phyloP scores from a whole-genome alignment of 345 rosid genomes.

The Eucalyptus grandis region DNA sequence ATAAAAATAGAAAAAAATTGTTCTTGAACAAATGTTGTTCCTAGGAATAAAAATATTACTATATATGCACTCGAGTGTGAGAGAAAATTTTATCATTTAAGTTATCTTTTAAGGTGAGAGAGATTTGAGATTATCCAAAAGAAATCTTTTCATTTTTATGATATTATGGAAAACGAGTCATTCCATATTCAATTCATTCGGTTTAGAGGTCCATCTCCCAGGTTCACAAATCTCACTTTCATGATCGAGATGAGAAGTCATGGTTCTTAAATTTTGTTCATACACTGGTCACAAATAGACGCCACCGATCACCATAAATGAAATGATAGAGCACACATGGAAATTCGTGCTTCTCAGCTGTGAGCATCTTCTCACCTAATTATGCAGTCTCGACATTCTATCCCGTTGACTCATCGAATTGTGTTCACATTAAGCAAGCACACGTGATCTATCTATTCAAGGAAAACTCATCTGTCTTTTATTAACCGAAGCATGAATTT shows the following conservation, averaged over 20 bases:
- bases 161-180: background rate
- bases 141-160: background rate
- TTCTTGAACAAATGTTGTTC: too few relatives aligned
- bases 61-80: fast-evolving
- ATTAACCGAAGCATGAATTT: background rate
- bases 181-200: background rate
- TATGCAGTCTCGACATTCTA: background rate
- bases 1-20: too few relatives aligned
- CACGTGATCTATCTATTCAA: background rate
- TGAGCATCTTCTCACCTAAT: background rate
- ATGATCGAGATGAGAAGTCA: background rate
- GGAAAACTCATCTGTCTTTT: background rate
- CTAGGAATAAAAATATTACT: too few relatives aligned
- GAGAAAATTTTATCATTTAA: fast-evolving
- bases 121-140: too few relatives aligned
- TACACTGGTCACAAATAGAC: background rate
- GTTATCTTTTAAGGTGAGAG: fast-evolving
- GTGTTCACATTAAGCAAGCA: background rate
- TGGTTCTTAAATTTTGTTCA: background rate
- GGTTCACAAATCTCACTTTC: background rate
- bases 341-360: background rate
- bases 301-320: background rate
- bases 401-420: background rate
- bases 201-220: background rate
- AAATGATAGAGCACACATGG: background rate